Evolutionary conservation across 805 yeast genomes (phyloP).

Genomic region (Candida pseudofarinosa): DNA sequence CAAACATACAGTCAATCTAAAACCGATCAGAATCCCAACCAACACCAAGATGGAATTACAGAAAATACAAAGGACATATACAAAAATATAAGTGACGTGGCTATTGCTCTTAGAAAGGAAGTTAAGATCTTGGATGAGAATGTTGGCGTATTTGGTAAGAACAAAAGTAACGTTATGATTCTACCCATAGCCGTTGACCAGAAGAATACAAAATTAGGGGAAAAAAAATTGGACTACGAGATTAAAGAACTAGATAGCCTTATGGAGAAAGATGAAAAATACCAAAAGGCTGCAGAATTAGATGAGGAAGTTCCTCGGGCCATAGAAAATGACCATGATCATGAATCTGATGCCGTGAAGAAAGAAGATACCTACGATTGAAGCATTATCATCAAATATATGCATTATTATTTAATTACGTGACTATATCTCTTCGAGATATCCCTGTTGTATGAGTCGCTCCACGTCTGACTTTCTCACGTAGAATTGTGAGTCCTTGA

Average conservation of each 20-base stretch:
- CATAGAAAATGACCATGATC: not conserved
- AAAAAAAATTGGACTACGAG: constrained; percentile 50
- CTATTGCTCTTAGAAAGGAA: constrained; percentile 61
- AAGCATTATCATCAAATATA: not conserved
- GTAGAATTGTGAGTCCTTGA: constrained; percentile 90
- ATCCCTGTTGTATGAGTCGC: constrained; percentile 89
- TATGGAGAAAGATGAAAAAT: constrained; percentile 4
- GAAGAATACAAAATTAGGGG: constrained; percentile 66
- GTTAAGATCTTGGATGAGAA: constrained; percentile 60
- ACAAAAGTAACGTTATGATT: constrained; percentile 46
- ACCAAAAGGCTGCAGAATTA: constrained; percentile 1
- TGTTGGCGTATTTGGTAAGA: constrained; percentile 44
- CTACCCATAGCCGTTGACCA: constrained; percentile 67
- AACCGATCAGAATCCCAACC: constrained; percentile 8
- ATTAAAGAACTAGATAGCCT: constrained; percentile 18
- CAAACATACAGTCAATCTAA: constrained; percentile 33
- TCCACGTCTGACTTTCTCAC: constrained; percentile 95
- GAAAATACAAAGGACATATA: constrained; percentile 43
- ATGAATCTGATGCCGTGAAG: not conserved
- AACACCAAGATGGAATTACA: not conserved
- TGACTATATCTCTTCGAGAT: constrained; percentile 64
- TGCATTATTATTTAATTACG: not conserved
- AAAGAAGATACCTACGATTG: not conserved
- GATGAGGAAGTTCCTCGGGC: not conserved
- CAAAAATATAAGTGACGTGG: constrained; percentile 51